Base-by-base conservation (phyloP, 2,329 filamentous ascomycete genomes). In the Meredithiella fracta region DNA sequence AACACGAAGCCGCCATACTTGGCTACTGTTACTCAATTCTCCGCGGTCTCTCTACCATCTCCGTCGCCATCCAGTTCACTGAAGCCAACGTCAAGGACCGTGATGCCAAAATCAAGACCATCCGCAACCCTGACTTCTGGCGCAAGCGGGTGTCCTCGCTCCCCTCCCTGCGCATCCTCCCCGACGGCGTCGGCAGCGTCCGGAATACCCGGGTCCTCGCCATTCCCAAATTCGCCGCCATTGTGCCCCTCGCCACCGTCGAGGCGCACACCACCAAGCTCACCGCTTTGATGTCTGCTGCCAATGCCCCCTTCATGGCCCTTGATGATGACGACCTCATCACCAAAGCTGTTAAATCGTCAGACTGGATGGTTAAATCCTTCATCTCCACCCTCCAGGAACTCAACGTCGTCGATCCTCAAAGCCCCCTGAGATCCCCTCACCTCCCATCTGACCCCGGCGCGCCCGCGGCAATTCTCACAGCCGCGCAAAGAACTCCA, bases 51-150 rank as follows among this genome's bases (percentile, higher is more conserved):
- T 14, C 49, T 7, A 37, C 54, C 22, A 29, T 47, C 17, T 54
- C 56, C 0, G 47, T 11, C 11, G 29, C 29, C 29, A 11, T 34
- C 29, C 29, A 34, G 11, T 34, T 34, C 11, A 38, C n/a, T 38
- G 40, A 20, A 22, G 8, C n/a, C n/a, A n/a, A n/a, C 20, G 40
- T 7, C 11, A 44, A 55, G 8, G 26, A 55, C 15, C 29, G 55
- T 15, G 38, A 53, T n/a, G n/a, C 47, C 31, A 58, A 58, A 40
- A n/a, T 58, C 26, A 23, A 38, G 31, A 44, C 51, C 14, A 22
- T n/a, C 50, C 26, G 26, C 23, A 17, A 51, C n/a, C 26, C 47
- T 8, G 53, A 55, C n/a, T 58, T 58, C 53, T 58, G 57, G 57
- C 44, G 44, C 11, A 42, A 51, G 37, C 55, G 50, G 52, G 55